Percentiles rank a stretch among this genome's conserved stretches.
phyloP scores from a whole-genome alignment of 108 stramenopile species.

The Stephanodiscus triporus region DNA sequence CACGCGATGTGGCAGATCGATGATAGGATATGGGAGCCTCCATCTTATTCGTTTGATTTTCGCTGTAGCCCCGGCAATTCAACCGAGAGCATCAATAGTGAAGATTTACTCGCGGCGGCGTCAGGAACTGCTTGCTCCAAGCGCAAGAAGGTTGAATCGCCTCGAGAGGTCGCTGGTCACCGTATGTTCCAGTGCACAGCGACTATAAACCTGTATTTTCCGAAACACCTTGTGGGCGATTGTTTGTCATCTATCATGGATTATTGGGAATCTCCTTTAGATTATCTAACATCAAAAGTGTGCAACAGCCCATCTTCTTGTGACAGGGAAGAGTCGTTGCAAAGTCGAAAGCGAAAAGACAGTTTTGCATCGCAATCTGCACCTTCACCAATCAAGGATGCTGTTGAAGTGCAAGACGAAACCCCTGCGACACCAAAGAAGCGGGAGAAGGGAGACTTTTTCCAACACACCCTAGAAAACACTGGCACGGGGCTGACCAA shows the following conservation, averaged over 20 bases:
- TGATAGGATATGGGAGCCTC: conserved; percentile 70
- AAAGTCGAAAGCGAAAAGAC: conserved; percentile 46
- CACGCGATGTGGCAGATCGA: conserved; percentile 89
- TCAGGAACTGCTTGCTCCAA: conserved; percentile 17
- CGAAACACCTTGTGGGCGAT: conserved; percentile 33
- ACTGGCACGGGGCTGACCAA: conserved; percentile 70
- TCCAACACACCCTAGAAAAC: conserved; percentile 52
- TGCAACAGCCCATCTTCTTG: conserved; percentile 8
- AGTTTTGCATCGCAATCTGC: conserved; percentile 41
- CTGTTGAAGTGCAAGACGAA: conserved; percentile 13
- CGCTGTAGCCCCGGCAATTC: conserved; percentile 13
- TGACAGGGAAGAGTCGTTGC: conserved; percentile 9
- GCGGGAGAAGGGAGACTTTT: conserved; percentile 26
- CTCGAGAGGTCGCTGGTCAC: conserved; percentile 32
- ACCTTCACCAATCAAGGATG: conserved; percentile 28
- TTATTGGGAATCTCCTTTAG: conserved; percentile 49
- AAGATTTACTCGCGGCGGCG: background rate
- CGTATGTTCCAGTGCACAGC: conserved; percentile 59
- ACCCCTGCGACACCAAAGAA: background rate
- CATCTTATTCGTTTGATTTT: conserved; percentile 60
- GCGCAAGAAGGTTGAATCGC: conserved; percentile 17
- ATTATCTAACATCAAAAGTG: conserved; percentile 36
- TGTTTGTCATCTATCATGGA: conserved; percentile 33
- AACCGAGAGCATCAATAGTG: background rate
- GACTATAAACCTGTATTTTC: conserved; percentile 44